A percentile compares a stretch with the other conserved stretches of the same genome.
These are phyloP conservation scores for Flueggea neowawraea DNA, from an alignment of 441 rosid species.

Conservation along the genomic window DNA sequence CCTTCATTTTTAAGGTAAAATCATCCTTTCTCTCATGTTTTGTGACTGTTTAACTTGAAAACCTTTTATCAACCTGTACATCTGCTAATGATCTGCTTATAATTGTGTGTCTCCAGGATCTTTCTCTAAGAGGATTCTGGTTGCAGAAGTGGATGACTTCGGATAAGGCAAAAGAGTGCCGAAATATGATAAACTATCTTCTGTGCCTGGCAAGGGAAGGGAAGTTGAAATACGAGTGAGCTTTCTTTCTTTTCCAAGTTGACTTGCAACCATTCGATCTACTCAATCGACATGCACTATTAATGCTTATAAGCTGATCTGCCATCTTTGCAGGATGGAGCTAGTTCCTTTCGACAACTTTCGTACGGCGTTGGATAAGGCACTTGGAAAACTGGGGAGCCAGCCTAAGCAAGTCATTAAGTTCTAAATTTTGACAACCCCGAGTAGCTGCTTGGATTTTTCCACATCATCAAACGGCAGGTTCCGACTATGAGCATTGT, in stretches of 20 bases:
- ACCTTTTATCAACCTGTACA: conserved; percentile 1
- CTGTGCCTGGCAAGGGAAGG: conserved; percentile 52
- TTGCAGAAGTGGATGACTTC: conserved; percentile 70
- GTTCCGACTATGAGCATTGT: too few relatives aligned
- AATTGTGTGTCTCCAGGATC: conserved; percentile 40
- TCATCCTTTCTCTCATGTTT: background rate
- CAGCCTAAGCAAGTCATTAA: conserved; percentile 87
- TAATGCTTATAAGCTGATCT: background rate
- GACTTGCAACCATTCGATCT: background rate
- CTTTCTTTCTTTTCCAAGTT: background rate
- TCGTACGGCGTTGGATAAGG: conserved; percentile 57
- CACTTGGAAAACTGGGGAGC: conserved; percentile 72
- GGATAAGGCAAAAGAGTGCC: conserved; percentile 58
- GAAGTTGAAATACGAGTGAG: conserved; percentile 83
- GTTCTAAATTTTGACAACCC: conserved; percentile 33
- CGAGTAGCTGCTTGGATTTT: too few relatives aligned
- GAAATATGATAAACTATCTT: conserved; percentile 75
- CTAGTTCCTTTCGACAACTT: conserved; percentile 61
- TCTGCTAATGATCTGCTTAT: background rate
- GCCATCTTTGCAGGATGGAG: conserved; percentile 53
- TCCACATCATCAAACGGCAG: too few relatives aligned
- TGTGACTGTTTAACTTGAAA: background rate
- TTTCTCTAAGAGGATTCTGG: conserved; percentile 90
- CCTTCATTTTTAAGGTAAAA: conserved; percentile 79
- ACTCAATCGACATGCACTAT: background rate